A percentile compares a stretch with the other conserved stretches of the same genome.
These are phyloP conservation scores for Naganishia sp. DNA, from an alignment of 1,284 basidiomycete genomes.

Conservation along the genomic window DNA sequence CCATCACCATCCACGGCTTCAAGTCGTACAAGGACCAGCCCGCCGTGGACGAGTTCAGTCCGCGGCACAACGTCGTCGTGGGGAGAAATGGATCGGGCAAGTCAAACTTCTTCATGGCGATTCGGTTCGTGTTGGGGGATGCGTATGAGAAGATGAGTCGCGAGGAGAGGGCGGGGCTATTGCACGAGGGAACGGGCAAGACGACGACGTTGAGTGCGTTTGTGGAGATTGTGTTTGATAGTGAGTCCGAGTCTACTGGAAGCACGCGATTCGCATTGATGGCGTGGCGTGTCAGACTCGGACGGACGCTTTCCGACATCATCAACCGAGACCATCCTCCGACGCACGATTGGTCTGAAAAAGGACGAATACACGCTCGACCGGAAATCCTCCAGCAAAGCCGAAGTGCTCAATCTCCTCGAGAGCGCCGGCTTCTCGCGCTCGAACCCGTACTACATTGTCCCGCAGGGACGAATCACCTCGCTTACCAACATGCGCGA, in stretches of 20 bases:
- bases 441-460: constrained; percentile 98
- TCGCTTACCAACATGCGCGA: constrained; percentile 97
- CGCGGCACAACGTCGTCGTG: constrained; percentile 89
- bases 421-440: constrained; percentile 96
- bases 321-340: constrained; percentile 77
- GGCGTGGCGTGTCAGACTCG: constrained; percentile 39
- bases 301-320: constrained; percentile 90
- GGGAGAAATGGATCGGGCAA: constrained; percentile 94
- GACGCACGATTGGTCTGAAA: constrained; percentile 93
- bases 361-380: constrained; percentile 99
- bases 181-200: constrained; percentile 89
- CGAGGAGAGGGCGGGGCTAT: constrained; percentile 85
- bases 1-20: constrained; percentile 89
- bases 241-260: constrained; percentile 37
- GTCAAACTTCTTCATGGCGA: constrained; percentile 97
- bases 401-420: constrained; percentile 93
- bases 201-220: constrained; percentile 90
- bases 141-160: constrained; percentile 93
- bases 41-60: constrained; percentile 61
- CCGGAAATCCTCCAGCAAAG: constrained; percentile 86
- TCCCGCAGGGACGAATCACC: constrained; percentile 96
- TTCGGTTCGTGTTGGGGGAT: constrained; percentile 95
- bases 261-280: not conserved
- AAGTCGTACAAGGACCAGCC: constrained; percentile 80
- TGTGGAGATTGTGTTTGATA: constrained; percentile 85